A percentile compares a stretch with the other conserved stretches of the same genome.
Conservation (phyloP, 2,329 filamentous ascomycete species). For the Apiospora kogelbergensis region DNA sequence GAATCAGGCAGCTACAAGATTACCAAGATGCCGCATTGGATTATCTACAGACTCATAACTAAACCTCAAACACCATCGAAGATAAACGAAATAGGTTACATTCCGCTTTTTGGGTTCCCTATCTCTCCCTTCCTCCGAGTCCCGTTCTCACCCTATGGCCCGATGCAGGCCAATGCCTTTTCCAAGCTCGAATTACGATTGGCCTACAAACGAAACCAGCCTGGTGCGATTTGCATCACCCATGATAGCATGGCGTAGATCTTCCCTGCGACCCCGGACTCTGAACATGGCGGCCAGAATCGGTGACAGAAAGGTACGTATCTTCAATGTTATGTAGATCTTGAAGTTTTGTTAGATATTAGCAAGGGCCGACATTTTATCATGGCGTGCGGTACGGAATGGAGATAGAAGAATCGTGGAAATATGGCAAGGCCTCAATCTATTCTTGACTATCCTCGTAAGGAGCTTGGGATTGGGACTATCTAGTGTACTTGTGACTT, state of each 20-base stretch:
- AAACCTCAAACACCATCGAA: neutral
- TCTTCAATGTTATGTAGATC: neutral
- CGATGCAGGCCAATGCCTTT: neutral
- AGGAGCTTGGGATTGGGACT: neutral
- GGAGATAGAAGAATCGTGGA: neutral
- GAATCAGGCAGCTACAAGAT: too few relatives aligned
- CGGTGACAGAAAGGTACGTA: neutral
- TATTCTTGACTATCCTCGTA: neutral
- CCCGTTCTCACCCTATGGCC: neutral
- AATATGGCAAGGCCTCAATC: neutral
- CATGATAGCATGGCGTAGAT: neutral
- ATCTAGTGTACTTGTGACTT: neutral
- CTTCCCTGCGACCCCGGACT: neutral
- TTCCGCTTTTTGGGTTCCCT: neutral
- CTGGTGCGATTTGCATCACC: neutral
- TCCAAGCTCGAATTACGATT: neutral
- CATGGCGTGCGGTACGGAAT: neutral
- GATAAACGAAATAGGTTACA: neutral
- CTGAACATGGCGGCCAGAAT: neutral
- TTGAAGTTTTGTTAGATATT: too few relatives aligned
- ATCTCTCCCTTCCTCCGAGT: too few relatives aligned
- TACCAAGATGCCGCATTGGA: too few relatives aligned
- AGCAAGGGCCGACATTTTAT: neutral
- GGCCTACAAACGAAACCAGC: neutral
- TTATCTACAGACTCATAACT: neutral